Conservation (phyloP, 495 filamentous ascomycete species). For the Hyaloscypha finlandica region DNA sequence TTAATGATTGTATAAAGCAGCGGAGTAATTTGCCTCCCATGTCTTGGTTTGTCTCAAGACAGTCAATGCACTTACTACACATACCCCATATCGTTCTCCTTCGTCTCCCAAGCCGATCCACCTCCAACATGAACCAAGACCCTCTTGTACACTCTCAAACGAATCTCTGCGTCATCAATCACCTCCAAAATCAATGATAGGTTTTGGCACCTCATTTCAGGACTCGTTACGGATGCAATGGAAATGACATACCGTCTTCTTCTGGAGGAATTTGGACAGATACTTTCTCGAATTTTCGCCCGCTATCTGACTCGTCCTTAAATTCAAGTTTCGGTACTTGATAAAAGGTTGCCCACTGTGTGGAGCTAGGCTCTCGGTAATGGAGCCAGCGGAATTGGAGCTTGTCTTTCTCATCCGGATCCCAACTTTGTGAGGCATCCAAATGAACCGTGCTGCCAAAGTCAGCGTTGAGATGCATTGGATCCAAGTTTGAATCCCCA, state of each 20-base stretch:
- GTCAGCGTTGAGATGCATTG: slow-evolving; percentile 38
- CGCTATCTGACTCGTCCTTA: slow-evolving; percentile 28
- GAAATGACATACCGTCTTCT: slow-evolving; percentile 39
- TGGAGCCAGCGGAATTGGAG: slow-evolving; percentile 51
- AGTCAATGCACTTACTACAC: background rate
- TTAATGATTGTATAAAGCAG: too few species aligned
- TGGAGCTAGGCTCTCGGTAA: slow-evolving; percentile 45
- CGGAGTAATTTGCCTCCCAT: too few species aligned
- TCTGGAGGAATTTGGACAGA: slow-evolving; percentile 40
- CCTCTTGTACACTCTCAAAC: slow-evolving; percentile 44
- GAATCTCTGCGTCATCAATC: slow-evolving; percentile 37
- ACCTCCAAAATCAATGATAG: slow-evolving; percentile 46
- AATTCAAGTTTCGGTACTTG: slow-evolving; percentile 43
- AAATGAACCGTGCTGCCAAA: slow-evolving; percentile 41
- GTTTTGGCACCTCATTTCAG: slow-evolving; percentile 36
- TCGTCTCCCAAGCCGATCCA: background rate
- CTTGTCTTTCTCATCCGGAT: slow-evolving; percentile 41
- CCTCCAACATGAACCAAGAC: slow-evolving; percentile 40
- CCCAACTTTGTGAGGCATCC: slow-evolving; percentile 45
- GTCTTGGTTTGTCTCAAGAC: too few species aligned
- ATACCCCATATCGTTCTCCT: background rate
- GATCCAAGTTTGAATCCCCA: slow-evolving; percentile 34
- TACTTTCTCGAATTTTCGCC: slow-evolving; percentile 28
- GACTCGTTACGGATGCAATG: slow-evolving; percentile 31
- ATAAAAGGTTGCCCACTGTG: slow-evolving; percentile 41